These are phyloP conservation scores for Moesziomyces sp. DNA, from an alignment of 1,284 basidiomycete species.

Conservation along the genomic window DNA sequence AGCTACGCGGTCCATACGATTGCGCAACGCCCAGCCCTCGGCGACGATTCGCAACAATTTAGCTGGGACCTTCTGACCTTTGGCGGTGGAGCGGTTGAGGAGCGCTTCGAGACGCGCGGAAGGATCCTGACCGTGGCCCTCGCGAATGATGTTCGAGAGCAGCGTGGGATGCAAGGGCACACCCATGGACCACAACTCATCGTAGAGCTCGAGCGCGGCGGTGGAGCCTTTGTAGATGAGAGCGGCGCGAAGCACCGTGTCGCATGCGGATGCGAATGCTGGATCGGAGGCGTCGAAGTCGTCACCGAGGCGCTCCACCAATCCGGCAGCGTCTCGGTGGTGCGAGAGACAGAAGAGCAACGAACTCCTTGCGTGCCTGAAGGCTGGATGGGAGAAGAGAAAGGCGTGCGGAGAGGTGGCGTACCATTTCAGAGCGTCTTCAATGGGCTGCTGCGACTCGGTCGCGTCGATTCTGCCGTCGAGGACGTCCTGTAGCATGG, in stretches of 20 bases:
- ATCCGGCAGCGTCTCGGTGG: conserved; percentile 4
- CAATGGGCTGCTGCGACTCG: conserved; percentile 16
- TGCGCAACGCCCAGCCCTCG: conserved; percentile 26
- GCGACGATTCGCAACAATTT: conserved; percentile 14
- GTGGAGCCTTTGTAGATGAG: conserved; percentile 12
- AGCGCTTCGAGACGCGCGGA: conserved; percentile 11
- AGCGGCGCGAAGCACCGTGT: conserved; percentile 21
- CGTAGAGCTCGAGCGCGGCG: conserved; percentile 23
- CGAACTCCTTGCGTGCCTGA: conserved; percentile 11
- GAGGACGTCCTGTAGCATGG: conserved; percentile 11
- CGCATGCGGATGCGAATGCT: conserved; percentile 14
- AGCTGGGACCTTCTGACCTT: not conserved
- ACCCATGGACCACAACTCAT: conserved; percentile 35
- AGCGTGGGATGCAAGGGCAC: conserved; percentile 11
- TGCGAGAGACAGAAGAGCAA: conserved; percentile 26
- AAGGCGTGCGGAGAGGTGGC: conserved; percentile 30
- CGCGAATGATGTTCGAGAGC: conserved; percentile 6
- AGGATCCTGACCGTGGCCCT: conserved; percentile 7
- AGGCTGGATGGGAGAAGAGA: conserved; percentile 21
- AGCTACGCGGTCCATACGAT: conserved; percentile 16
- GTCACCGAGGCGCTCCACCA: conserved; percentile 11
- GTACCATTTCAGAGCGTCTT: conserved; percentile 21
- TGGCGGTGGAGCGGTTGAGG: not conserved
- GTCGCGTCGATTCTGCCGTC: not conserved
- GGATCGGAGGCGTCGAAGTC: conserved; percentile 18